Base-by-base conservation (phyloP, 495 filamentous ascomycete species). In the Paragyromitra xinjiangensis region DNA sequence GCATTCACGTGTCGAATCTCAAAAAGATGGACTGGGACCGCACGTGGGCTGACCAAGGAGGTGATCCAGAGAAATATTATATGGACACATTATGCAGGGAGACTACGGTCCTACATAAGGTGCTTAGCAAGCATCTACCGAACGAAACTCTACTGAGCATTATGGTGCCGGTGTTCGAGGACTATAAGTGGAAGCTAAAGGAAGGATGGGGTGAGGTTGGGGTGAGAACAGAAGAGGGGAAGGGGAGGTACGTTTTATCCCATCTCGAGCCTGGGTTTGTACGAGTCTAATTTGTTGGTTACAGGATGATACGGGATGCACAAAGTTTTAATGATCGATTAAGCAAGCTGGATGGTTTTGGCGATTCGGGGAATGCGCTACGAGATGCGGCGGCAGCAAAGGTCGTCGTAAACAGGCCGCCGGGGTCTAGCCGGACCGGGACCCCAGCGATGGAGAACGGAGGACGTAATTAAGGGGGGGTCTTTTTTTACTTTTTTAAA, bases 81-180 rank as follows among this genome's bases (percentile, higher is more conserved):
- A 96, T 99, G 91, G 95, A 98, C 82, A 95, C 91, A 0, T 82
- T 99, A 22, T 90, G 91, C 1, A 96, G 93, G 81, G 95, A 98
- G 80, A 98, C 95, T 0, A 88, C 88, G 2, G 97, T 92, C 6
- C 83, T 99, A 58, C 92, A 98, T 81, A 91, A 93, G 12, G 95
- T 97, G 12, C 85, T 99, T 59, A 92, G 88, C 78, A 95, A 92
- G 81, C 91, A 97, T 83, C 85, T 99, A 7, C 90, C 92, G 0
- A 92, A 94, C 64, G 88, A 90, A 78, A 91, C 91, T 0, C 90
- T 98, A 0, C 83, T 85, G 53, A 89, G 93, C 85, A 98, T 99
- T 82, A 97, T 98, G 93, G 85, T 87, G 6, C 92, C 94, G 7
- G 94, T 99, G 0, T 97, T 97, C 79, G 88, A 87, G 64, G 94